A percentile compares a stretch with the other conserved stretches of the same genome.
Evolutionary conservation across 2,329 filamentous ascomycete species (phyloP).

Genomic region (Daldinia sp.): DNA sequence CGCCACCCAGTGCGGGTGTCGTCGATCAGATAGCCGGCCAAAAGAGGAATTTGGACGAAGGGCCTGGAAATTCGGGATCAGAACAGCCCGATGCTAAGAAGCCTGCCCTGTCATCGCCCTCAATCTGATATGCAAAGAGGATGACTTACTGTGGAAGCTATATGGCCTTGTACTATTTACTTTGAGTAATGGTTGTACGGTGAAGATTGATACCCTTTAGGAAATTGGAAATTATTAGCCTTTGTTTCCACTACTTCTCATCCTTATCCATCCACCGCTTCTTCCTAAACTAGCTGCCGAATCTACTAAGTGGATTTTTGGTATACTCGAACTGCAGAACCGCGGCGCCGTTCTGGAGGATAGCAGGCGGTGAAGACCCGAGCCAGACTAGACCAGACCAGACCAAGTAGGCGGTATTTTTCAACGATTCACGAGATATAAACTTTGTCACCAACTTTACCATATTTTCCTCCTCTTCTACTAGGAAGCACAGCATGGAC

Average conservation of each 20-base stretch:
- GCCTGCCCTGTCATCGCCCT: slow-evolving; percentile 33
- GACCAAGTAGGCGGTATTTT: background rate
- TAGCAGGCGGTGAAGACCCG: background rate
- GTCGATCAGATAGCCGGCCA: slow-evolving; percentile 42
- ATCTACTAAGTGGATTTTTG: background rate
- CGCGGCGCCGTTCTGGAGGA: background rate
- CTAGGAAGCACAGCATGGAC: background rate
- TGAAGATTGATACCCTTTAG: background rate
- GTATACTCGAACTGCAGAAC: background rate
- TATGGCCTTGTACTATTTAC: background rate
- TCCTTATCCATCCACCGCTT: background rate
- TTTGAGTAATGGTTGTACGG: background rate
- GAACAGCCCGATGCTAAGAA: slow-evolving; percentile 45
- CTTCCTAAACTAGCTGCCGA: background rate
- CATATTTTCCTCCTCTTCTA: background rate
- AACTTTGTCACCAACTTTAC: background rate
- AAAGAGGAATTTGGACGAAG: slow-evolving; percentile 34
- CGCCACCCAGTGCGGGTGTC: slow-evolving; percentile 42
- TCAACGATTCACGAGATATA: slow-evolving; percentile 10
- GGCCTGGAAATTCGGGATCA: slow-evolving; percentile 34
- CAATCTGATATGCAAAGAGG: background rate
- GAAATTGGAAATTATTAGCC: background rate
- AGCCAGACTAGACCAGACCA: background rate
- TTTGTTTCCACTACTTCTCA: background rate
- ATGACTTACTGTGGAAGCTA: background rate